Base-by-base conservation (phyloP, 2,329 filamentous ascomycete species). In the Trichothecium roseum region DNA sequence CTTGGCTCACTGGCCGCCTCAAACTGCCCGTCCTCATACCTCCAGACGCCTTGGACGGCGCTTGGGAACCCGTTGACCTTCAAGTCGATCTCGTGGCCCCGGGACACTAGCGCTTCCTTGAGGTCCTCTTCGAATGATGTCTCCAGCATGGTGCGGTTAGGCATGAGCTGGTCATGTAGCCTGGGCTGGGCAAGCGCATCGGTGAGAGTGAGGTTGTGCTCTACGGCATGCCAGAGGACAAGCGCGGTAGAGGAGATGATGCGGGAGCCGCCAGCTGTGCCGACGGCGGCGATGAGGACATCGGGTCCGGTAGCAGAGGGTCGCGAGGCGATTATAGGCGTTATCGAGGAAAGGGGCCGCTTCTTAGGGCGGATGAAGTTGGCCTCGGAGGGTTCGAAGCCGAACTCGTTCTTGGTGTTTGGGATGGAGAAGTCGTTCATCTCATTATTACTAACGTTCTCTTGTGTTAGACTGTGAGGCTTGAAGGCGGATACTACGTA, bases 391-490 rank as follows among this genome's bases (percentile, higher is more conserved):
- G 89, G 87, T 30, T 80, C 72, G 60, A 86, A 94, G 35, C 86
- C 87, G 53, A 95, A 96, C 18, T 79, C 76, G 54, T 94, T 94
- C 39, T 68, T 69, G 2, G 70, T 63, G 36, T 75, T 75, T 1
- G 89, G 88, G 48, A 94, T 87, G 33, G 80, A 85, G 63, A 95
- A 95, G 62, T 94, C 86, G 63, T 79, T 72, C 68, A 75, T 75
- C 56, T 81, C 70, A 54, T 78, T 67, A 56, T 78, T 81, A 18
- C 58, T 63, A 27, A 45, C 39, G 6, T 3, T 2, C n/a, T 18
- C 5, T 8, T 15, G 8, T 16, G 22, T 34, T 30, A 10, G n/a
- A n/a, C n/a, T n/a, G n/a, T n/a, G n/a, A n/a, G n/a, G n/a, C n/a
- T n/a, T n/a, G 8, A 12, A 3, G n/a, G 10, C 6, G 64, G 55